phyloP scores from a whole-genome alignment of 495 filamentous ascomycete species.

The Penicillium pancosmium region DNA sequence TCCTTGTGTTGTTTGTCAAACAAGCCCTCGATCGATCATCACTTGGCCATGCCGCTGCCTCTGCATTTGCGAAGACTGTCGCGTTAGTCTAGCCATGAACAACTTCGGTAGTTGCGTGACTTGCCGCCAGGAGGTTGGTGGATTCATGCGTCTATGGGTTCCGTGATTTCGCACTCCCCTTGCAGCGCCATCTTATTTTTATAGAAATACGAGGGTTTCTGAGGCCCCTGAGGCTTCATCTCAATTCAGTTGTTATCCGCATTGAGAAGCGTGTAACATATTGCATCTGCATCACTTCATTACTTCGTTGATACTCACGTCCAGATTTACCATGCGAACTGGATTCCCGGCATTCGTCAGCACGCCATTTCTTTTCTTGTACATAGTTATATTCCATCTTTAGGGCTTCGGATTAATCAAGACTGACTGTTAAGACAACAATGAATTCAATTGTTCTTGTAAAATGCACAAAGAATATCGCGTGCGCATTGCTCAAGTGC shows the following conservation, averaged over 20 bases:
- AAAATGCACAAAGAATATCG: not conserved
- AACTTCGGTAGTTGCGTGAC: constrained; percentile 96
- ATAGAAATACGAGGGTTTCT: no score
- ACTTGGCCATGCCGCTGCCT: constrained; percentile 97
- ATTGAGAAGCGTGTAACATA: constrained; percentile 24
- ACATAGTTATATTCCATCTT: constrained; percentile 11
- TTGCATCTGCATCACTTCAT: constrained; percentile 13
- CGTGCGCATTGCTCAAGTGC: not conserved
- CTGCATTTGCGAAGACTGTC: constrained; percentile 91
- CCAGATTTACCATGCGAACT: not conserved
- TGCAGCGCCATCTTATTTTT: no score
- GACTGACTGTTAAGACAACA: constrained; percentile 6
- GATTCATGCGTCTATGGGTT: constrained; percentile 88
- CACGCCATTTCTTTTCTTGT: constrained; percentile 6
- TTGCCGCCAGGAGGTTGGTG: constrained; percentile 81
- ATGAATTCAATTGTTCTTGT: not conserved
- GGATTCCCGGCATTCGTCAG: not conserved
- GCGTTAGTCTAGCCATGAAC: constrained; percentile 91
- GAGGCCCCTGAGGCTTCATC: no score
- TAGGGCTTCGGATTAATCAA: constrained; percentile 9
- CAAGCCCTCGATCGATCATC: constrained; percentile 81
- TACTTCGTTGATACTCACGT: not conserved
- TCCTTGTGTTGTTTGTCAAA: constrained; percentile 92
- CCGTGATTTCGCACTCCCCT: constrained; percentile 51
- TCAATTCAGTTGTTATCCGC: not conserved